Evolutionary conservation across 2,329 filamentous ascomycete genomes (phyloP).

Genomic region (Monosporascus sp.): DNA sequence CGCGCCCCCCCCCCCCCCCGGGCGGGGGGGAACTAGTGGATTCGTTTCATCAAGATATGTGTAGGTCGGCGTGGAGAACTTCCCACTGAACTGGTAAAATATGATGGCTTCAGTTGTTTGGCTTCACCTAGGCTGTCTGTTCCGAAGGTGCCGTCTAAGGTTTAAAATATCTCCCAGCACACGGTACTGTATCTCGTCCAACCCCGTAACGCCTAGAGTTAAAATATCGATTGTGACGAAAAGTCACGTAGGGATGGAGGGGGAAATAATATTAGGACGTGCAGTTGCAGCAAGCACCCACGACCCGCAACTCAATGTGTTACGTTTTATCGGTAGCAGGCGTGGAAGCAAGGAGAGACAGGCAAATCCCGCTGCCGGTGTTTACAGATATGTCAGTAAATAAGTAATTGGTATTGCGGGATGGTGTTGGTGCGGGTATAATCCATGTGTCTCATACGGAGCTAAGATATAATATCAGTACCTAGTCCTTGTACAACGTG

Average conservation of each 20-base stretch:
- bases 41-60: no score
- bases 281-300: background rate
- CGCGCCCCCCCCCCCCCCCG: no score
- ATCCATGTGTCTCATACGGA: background rate
- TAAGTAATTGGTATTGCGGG: background rate
- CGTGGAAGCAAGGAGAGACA: background rate
- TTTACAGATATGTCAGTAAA: background rate
- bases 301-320: background rate
- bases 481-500: background rate
- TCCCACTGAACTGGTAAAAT: background rate
- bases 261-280: background rate
- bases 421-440: background rate
- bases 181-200: background rate
- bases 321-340: background rate
- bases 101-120: background rate
- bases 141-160: background rate
- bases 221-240: background rate
- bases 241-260: background rate
- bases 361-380: background rate
- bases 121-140: background rate
- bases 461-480: background rate
- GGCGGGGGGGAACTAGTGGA: no score
- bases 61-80: background rate
- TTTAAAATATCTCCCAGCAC: background rate
- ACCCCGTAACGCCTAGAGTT: background rate